Evolutionary conservation across 805 yeast species (phyloP), one percentile per base, ranked within the genome.

Genomic region (Wickerhamomyces hampshirensis): DNA sequence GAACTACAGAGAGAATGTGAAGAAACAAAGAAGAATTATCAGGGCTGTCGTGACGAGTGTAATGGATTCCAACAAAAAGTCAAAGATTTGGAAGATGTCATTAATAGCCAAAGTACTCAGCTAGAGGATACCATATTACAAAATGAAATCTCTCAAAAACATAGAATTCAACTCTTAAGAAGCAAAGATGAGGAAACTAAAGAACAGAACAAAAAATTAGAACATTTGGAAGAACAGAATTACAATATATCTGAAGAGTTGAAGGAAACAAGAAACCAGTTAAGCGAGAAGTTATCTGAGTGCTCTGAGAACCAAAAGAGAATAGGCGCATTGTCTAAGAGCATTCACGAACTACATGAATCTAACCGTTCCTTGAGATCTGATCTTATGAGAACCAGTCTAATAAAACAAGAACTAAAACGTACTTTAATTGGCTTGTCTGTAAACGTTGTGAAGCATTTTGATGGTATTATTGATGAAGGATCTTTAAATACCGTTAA

Each of bases 401-500:
- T 33, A 5, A 18, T 31, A 11, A 37, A 38, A 13, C 43, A 42
- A 15, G 47, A 43, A 19, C 19, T 47, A 9, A 40, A 42, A 21
- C 29, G 45, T 13, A 26, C 36, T 9, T 23, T 45, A 14, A 15
- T 31, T 6, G 33, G 31, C 8, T 29, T 43, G 5, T 35, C 35
- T 5, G 28, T 34, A 6, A 26, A 21, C 12, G 18, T 46, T 10
- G 17, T 47, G 3, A 28, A 32, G 18, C 38, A 38, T 7, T 37
- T 49, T 18, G 46, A 43, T 12, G 48, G 47, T 2, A 36, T 49
- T 5, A 45, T 49, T 19, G 53, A 49, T 23, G 35, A 31, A 1
- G 24, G 10, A 0, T 49, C 53, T 4, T 28, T 49, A 9, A n/a
- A 28, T 4, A 31, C 34, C 5, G 39, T 45, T 6, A 39, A 34